These are phyloP conservation scores for Spencermartinsiella europaea DNA, from an alignment of 805 yeast species.

Conservation along the genomic window DNA sequence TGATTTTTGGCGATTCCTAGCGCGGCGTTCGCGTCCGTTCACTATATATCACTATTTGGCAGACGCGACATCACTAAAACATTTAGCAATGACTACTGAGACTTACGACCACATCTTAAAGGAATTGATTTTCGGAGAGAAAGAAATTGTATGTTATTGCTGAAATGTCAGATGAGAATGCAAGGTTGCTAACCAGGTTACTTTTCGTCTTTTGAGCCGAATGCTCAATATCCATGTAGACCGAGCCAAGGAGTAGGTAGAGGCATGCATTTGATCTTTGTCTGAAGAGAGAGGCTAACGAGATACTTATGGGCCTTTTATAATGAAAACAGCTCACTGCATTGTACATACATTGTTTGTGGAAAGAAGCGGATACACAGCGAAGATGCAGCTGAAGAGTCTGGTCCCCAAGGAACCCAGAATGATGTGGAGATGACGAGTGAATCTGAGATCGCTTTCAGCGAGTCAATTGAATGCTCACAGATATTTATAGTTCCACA, in stretches of 20 bases:
- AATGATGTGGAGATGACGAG: too few species aligned
- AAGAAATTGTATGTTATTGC: slow-evolving; percentile 5
- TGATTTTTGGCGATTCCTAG: too few species aligned
- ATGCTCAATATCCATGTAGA: slow-evolving; percentile 15
- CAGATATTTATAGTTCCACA: slow-evolving; percentile 2
- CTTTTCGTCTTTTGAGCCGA: slow-evolving; percentile 19
- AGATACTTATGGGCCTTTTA: slow-evolving; percentile 17
- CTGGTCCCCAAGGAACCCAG: too few species aligned
- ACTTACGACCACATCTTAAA: not conserved
- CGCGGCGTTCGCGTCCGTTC: too few species aligned
- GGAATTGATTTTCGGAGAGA: slow-evolving; percentile 9
- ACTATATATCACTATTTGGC: too few species aligned
- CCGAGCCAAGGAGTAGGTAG: slow-evolving; percentile 17
- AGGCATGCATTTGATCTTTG: not conserved
- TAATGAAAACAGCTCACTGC: slow-evolving; percentile 11
- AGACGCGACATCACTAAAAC: not conserved
- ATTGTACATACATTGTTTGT: slow-evolving; percentile 7
- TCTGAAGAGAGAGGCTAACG: not conserved
- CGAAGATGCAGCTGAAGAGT: not conserved
- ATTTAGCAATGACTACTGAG: not conserved
- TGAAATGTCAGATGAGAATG: too few species aligned
- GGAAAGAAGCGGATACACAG: not conserved
- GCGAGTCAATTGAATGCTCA: not conserved
- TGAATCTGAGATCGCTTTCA: too few species aligned
- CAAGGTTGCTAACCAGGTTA: slow-evolving; percentile 4